These are phyloP conservation scores for Talaromyces piceae DNA, from an alignment of 2,329 filamentous ascomycete species.

Conservation along the genomic window DNA sequence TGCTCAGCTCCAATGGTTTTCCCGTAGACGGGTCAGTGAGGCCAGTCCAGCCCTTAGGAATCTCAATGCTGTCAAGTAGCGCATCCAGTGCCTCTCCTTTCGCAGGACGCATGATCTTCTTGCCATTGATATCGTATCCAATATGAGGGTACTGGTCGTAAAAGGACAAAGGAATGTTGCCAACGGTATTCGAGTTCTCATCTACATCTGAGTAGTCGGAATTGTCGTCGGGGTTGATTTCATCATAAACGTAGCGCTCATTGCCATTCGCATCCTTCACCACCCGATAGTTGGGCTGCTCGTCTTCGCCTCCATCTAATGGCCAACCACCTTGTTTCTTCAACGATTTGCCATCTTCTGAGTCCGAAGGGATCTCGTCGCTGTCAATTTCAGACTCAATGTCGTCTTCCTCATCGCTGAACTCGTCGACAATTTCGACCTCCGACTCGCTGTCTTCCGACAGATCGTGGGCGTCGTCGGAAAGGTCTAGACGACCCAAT, in stretches of 20 bases:
- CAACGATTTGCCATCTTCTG: conserved; percentile 24
- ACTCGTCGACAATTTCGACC: conserved; percentile 51
- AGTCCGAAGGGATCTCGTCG: conserved; percentile 44
- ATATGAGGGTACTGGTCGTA: conserved; percentile 98
- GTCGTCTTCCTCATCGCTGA: conserved; percentile 44
- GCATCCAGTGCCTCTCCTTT: conserved; percentile 90
- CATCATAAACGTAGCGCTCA: conserved; percentile 81
- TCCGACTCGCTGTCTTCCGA: conserved; percentile 37
- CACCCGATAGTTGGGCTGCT: conserved; percentile 50
- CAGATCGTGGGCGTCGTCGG: conserved; percentile 36
- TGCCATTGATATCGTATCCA: conserved; percentile 97
- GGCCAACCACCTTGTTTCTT: neutral
- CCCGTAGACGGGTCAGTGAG: conserved; percentile 90
- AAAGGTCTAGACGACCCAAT: conserved; percentile 40
- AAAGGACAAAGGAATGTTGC: conserved; percentile 85
- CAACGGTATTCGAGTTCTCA: conserved; percentile 80
- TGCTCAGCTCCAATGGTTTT: conserved; percentile 78
- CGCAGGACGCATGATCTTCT: conserved; percentile 92
- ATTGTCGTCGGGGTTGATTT: conserved; percentile 91
- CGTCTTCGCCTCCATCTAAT: conserved; percentile 22
- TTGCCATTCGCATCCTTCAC: conserved; percentile 84
- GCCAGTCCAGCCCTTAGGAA: conserved; percentile 96
- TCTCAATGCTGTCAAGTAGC: conserved; percentile 88
- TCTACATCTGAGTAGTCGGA: conserved; percentile 87
- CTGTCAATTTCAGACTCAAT: conserved; percentile 44